Percentiles rank a stretch among this genome's conserved stretches.
These are phyloP conservation scores for Solanum appendiculatum DNA, from an alignment of 257 asterid genomes.

Conservation along the genomic window DNA sequence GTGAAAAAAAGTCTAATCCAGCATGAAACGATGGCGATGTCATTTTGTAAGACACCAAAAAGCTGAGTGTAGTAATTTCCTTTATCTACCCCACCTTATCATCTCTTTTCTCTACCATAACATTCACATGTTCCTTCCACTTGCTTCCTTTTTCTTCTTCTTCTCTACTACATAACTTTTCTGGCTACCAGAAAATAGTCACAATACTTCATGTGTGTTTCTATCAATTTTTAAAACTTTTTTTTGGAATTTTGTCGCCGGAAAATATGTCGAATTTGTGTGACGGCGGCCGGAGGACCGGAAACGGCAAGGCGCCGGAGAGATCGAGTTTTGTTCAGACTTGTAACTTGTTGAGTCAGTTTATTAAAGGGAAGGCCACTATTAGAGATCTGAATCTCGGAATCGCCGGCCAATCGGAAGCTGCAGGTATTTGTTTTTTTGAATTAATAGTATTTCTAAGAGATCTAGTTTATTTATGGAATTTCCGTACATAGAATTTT, in stretches of 20 bases:
- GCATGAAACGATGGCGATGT: background rate
- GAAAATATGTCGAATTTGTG: constrained; percentile 10
- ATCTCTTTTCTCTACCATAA: background rate
- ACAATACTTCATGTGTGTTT: background rate
- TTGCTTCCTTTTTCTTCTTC: background rate
- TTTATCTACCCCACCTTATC: background rate
- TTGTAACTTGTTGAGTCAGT: constrained; percentile 59
- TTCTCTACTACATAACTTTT: background rate
- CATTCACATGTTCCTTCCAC: background rate
- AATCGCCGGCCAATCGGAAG: constrained; percentile 30
- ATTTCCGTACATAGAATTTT: background rate
- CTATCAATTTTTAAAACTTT: background rate
- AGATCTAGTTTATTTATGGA: background rate
- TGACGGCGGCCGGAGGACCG: background rate
- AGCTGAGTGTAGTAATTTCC: background rate
- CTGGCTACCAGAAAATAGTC: background rate
- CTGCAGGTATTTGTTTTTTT: constrained; percentile 18
- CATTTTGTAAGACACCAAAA: background rate
- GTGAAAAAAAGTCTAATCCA: background rate
- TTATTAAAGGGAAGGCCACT: constrained; percentile 46
- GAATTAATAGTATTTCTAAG: background rate
- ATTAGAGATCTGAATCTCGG: constrained; percentile 46
- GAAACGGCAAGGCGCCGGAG: constrained; percentile 27
- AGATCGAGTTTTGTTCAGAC: constrained; percentile 44
- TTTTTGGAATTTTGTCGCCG: background rate